These are phyloP conservation scores for Sphenostylis stenocarpa DNA, from an alignment of 306 rosid species.

Conservation along the genomic window DNA sequence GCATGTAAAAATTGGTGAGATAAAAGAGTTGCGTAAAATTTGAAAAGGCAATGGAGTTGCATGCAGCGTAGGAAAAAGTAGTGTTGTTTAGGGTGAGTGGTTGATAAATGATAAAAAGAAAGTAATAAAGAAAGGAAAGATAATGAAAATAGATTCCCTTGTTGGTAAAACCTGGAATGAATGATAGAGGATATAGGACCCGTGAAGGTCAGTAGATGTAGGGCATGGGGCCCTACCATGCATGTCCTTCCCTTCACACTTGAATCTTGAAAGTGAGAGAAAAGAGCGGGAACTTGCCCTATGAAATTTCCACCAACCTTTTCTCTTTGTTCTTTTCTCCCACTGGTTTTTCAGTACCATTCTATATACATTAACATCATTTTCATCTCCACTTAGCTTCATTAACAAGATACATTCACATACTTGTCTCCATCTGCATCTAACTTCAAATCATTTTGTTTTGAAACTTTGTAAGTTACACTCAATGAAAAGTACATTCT, in stretches of 20 bases:
- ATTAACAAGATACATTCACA: not conserved
- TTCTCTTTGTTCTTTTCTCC: conserved; percentile 14
- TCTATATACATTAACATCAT: not conserved
- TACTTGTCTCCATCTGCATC: not conserved
- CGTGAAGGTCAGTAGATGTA: conserved; percentile 20
- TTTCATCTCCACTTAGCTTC: not conserved
- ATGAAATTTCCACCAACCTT: conserved; percentile 28
- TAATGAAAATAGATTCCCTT: conserved; percentile 11
- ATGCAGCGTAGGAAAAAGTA: not conserved
- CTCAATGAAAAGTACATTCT: not conserved
- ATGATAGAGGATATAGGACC: conserved; percentile 30
- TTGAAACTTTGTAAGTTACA: conserved; percentile 15
- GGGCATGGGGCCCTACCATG: conserved; percentile 33
- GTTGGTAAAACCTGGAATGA: conserved; percentile 5
- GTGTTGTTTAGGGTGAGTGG: not conserved
- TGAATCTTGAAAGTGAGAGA: conserved; percentile 3
- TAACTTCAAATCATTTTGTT: conserved; percentile 20
- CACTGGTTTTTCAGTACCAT: not conserved
- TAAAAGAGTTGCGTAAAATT: too few relatives aligned
- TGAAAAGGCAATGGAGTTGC: too few relatives aligned
- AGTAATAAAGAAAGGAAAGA: not conserved
- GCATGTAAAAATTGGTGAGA: too few relatives aligned
- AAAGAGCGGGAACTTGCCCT: not conserved
- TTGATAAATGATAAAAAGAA: not conserved
- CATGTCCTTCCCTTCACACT: conserved; percentile 32